A percentile compares a stretch with the other conserved stretches of the same genome.
phyloP scores from a whole-genome alignment of 139 green algal genomes.

The Pleodorina starrii region DNA sequence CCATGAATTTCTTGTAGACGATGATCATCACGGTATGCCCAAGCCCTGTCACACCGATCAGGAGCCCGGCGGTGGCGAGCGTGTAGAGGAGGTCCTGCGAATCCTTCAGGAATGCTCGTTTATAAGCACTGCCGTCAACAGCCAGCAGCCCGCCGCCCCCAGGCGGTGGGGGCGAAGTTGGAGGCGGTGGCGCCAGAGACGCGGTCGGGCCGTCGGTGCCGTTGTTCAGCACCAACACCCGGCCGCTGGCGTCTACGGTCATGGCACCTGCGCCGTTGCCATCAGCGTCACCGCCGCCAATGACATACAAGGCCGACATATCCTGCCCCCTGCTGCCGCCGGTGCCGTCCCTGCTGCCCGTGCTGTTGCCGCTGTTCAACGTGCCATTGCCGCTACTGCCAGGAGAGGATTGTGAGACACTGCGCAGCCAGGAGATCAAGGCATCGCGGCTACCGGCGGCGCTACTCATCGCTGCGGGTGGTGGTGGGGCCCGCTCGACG shows the following conservation, averaged over 20 bases:
- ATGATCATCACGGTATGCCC: not conserved
- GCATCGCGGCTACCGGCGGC: not conserved
- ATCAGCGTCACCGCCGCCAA: not conserved
- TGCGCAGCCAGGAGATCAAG: not conserved
- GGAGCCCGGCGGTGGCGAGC: not conserved
- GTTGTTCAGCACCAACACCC: no score
- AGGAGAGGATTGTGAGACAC: not conserved
- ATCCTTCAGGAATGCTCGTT: not conserved
- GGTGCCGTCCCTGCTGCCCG: not conserved
- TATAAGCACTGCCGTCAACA: not conserved
- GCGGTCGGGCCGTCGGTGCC: not conserved
- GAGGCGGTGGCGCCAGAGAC: not conserved
- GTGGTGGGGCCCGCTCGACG: no score
- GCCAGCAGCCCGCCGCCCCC: no score
- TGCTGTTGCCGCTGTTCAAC: not conserved
- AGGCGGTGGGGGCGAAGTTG: not conserved
- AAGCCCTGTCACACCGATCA: not conserved
- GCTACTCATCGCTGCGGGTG: no score
- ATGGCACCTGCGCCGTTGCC: not conserved
- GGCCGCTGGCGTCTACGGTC: not conserved
- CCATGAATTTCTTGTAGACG: not conserved
- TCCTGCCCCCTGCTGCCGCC: no score
- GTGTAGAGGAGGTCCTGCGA: constrained; percentile 49
- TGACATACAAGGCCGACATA: constrained; percentile 3
- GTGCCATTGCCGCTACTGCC: not conserved